Evolutionary conservation across 2,329 filamentous ascomycete genomes (phyloP).

Genomic region (Sclerotinia subarctica): DNA sequence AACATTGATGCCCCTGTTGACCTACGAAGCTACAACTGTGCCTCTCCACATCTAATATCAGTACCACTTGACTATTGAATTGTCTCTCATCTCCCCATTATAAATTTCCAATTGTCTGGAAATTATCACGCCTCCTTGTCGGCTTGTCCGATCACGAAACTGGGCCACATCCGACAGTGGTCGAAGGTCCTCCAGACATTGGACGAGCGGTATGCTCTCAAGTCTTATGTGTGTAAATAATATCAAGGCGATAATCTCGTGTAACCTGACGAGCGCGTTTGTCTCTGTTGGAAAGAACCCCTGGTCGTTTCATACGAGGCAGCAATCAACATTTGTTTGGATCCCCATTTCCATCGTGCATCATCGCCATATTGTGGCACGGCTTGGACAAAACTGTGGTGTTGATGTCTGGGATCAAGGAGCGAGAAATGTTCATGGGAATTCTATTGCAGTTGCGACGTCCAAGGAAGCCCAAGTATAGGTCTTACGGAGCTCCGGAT

Average conservation of each 20-base stretch:
- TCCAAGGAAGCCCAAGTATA: neutral
- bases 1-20: neutral
- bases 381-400: neutral
- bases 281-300: neutral
- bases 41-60: neutral
- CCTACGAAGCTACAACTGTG: neutral
- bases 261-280: neutral
- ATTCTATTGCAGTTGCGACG: neutral
- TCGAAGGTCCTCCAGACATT: neutral
- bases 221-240: neutral
- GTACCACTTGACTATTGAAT: neutral
- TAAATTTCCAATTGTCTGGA: neutral
- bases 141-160: neutral
- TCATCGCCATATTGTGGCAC: constrained; percentile 9
- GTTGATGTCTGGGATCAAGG: constrained; percentile 8
- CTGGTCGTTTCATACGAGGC: constrained; percentile 5
- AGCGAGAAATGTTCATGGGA: neutral
- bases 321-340: neutral
- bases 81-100: constrained; percentile 2
- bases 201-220: neutral
- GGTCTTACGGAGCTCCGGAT: neutral
- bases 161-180: neutral
- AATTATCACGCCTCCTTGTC: neutral
- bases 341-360: constrained; percentile 1
- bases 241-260: neutral